Conservation (phyloP, 129 eudicot species). For the Arctium minus region DNA sequence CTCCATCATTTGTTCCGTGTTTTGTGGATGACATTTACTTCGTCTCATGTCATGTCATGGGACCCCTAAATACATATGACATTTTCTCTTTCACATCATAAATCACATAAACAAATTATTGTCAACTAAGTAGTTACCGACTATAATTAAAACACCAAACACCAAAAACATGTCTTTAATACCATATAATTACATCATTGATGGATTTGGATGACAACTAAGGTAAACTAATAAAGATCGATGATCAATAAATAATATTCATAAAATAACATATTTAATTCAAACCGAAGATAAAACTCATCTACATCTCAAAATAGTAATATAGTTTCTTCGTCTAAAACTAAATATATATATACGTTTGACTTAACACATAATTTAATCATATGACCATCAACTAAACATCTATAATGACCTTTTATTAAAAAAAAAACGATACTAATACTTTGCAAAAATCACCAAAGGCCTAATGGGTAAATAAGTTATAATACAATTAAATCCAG, state of each 20-base stretch:
- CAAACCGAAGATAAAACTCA: neutral
- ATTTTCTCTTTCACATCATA: neutral
- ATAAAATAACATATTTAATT: neutral
- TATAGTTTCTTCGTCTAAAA: neutral
- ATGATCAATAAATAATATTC: neutral
- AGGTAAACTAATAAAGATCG: neutral
- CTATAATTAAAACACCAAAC: neutral
- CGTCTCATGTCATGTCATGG: neutral
- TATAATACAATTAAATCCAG: no score
- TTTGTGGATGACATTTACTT: constrained; percentile 8
- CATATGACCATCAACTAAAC: neutral
- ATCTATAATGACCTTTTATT: neutral
- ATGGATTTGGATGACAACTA: neutral
- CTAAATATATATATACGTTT: neutral
- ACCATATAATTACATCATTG: neutral
- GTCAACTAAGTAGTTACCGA: neutral
- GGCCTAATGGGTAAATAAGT: neutral
- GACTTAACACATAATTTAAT: neutral
- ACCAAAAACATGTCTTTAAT: neutral
- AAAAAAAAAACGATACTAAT: neutral
- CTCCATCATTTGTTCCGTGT: constrained; percentile 6
- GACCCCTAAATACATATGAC: neutral
- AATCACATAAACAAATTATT: neutral
- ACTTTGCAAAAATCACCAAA: neutral
- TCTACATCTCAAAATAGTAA: neutral